phyloP scores from a whole-genome alignment of 352 stramenopile genomes.

The Phytophthora macrochlamydospora region DNA sequence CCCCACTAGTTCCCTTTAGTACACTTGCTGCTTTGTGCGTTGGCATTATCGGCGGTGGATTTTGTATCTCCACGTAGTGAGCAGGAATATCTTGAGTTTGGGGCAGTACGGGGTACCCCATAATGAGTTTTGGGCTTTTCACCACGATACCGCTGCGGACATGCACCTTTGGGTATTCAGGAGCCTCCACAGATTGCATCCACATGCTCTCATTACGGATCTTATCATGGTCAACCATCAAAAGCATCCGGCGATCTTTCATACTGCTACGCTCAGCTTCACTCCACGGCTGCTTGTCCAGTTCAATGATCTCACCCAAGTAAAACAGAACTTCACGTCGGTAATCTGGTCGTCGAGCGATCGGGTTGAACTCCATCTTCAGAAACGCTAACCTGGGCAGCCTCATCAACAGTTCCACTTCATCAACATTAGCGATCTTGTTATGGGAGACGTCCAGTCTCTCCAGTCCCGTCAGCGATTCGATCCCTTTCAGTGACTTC shows the following conservation, averaged over 20 bases:
- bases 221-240: constrained; percentile 13
- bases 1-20: background rate
- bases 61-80: constrained; percentile 54
- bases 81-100: constrained; percentile 21
- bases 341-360: constrained; percentile 75
- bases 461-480: constrained; percentile 48
- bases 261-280: constrained; percentile 71
- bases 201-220: constrained; percentile 15
- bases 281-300: constrained; percentile 72
- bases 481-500: constrained; percentile 54
- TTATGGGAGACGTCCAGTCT: constrained; percentile 81
- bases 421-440: constrained; percentile 48
- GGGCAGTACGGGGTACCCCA: constrained; percentile 48
- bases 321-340: constrained; percentile 84
- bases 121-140: constrained; percentile 42
- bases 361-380: constrained; percentile 78
- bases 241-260: constrained; percentile 62
- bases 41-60: constrained; percentile 40
- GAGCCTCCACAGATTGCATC: constrained; percentile 23
- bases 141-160: constrained; percentile 18
- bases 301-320: constrained; percentile 62
- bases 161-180: constrained; percentile 29
- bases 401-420: constrained; percentile 56
- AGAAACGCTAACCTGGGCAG: constrained; percentile 49
- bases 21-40: constrained; percentile 15